Evolutionary conservation across 176 grass and related monocot genomes (phyloP), one percentile per base, ranked within the genome.

Genomic region (Aegilops speltoides): DNA sequence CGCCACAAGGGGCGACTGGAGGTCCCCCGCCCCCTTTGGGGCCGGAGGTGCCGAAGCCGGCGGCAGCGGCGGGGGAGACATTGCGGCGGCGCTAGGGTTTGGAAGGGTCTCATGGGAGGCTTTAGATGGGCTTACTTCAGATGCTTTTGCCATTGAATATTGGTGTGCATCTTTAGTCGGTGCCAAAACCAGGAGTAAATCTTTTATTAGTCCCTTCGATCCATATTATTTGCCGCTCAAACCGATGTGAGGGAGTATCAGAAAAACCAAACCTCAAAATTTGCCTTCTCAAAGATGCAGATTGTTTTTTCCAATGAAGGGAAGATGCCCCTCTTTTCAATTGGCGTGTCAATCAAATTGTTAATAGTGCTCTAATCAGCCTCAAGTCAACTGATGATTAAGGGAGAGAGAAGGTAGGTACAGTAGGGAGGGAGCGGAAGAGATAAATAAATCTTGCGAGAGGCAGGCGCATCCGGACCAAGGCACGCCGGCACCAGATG

Each of bases 401-500:
- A 70, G 4, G 3, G 29, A 59, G 28, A 57, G 13, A 56, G 8
- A 71, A 31, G 38, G 46, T 56, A 14, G 28, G 43, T 82, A 52
- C 20, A 70, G 45, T 36, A 6, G 28, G 64, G 80, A 69, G 28
- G 52, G 23, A 2, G 16, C 50, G 5, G 28, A 68, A 70, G 26
- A 28, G 69, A 36, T 87, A 87, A 80, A 87, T 46, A 87, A 87
- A 16, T 29, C 67, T 73, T 28, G 56, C 54, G 24, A 54, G 52
- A 71, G 60, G 84, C 46, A 80, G 32, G 31, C 8, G 84, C 84
- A 84, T 76, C 76, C 8, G 60, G 68, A 7, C 23, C 76, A 31
- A 61, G 68, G 85, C 75, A 84, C 17, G 80, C 85, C 81, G 78
- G 85, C 85, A 84, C 85, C 33, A 68, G 76, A 87, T 84, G 81